Percentiles rank a stretch among this genome's conserved stretches.
Evolutionary conservation across 768 basidiomycete genomes (phyloP).

Genomic region (Gyrodon lividus): DNA sequence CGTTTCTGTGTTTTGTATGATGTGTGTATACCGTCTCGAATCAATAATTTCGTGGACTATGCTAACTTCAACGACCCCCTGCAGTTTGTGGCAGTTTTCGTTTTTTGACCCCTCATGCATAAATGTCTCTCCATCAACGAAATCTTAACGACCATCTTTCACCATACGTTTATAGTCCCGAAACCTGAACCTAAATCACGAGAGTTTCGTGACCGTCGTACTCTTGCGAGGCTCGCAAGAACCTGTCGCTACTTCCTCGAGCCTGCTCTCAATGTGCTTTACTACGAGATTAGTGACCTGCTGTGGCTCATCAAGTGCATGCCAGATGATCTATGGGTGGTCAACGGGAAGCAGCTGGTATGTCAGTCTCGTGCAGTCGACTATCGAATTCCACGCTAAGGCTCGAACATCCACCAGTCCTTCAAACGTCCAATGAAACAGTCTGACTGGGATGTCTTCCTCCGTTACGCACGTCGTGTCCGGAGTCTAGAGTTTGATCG

Average conservation of each 20-base stretch:
- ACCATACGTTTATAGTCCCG: conserved; percentile 26
- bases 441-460: conserved; percentile 30
- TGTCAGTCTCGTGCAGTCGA: background rate
- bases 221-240: conserved; percentile 34
- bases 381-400: background rate
- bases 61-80: conserved; percentile 2
- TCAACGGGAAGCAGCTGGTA: conserved; percentile 31
- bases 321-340: conserved; percentile 33
- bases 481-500: conserved; percentile 33
- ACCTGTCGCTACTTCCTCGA: conserved; percentile 31
- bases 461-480: conserved; percentile 28
- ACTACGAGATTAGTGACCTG: conserved; percentile 31
- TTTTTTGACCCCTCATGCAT: conserved; percentile 29
- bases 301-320: conserved; percentile 32
- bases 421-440: conserved; percentile 20
- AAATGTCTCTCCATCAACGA: conserved; percentile 34
- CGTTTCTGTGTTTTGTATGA: conserved; percentile 20
- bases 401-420: conserved; percentile 11
- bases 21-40: conserved; percentile 15
- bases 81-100: conserved; percentile 16
- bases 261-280: conserved; percentile 32
- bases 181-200: conserved; percentile 29
- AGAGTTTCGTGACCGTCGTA: conserved; percentile 28
- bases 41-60: background rate
- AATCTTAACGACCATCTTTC: conserved; percentile 33